Base-by-base conservation (phyloP, 208 protist genomes). In the Leptomonas pyrrhocoris region DNA sequence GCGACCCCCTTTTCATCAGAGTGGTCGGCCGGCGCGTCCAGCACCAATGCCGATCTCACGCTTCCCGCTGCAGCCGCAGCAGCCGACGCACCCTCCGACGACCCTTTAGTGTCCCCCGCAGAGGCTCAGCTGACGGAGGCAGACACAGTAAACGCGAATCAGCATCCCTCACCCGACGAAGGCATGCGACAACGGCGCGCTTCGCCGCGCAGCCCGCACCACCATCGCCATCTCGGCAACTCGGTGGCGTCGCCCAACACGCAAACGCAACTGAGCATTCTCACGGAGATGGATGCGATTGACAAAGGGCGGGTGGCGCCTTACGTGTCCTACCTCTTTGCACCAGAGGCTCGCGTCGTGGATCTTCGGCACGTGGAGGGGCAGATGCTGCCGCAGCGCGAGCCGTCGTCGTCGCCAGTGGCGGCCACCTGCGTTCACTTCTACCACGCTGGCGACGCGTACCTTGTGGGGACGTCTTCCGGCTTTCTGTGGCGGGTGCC, bases 301-400 rank as follows among this genome's bases (percentile, higher is more conserved):
- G 79, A 76, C 11, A 56, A 70, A 31, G 79, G 79, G 15, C 48
- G 55, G 11, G 64, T 72, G 27, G 74, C 66, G 3, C 79, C 79
- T 18, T 77, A 88, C 59, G 49, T 76, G 15, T 74, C 83, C 11
- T 92, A 89, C 63, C 74, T 92, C 57, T 92, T 89, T 59, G 72
- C 80, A 1, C 78, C 82, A 11, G 57, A 76, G 19, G 79, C 68
- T 16, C 73, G 70, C 2, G 54, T 84, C n/a, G 31, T 83, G 11
- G 83, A 88, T 43, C 66, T 88, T n/a, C 60, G 65, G 16, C 48
- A 65, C 16, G 40, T 80, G 30, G 54, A 73, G 30, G 40, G 55
- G 48, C 50, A 50, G 21, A n/a, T n/a, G n/a, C 40, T 55, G 77
- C 23, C 43, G 31, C 55, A 15, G 50, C 36, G 38, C 36, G 43